These are phyloP conservation scores for Articulospora tetracladia DNA, from an alignment of 495 filamentous ascomycete species.

Conservation along the genomic window DNA sequence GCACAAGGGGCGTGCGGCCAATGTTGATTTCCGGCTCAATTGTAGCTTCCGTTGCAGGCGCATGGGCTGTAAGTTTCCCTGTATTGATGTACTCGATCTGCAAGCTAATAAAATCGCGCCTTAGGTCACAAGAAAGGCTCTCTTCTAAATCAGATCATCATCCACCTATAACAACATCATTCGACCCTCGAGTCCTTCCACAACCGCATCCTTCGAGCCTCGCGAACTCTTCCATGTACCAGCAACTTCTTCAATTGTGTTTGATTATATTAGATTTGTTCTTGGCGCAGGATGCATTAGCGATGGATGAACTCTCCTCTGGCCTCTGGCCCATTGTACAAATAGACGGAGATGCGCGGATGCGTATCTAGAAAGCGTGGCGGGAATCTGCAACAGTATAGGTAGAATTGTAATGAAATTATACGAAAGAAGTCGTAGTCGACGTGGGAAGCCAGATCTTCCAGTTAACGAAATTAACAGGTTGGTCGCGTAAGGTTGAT, in stretches of 20 bases:
- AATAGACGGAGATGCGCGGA: constrained; percentile 19
- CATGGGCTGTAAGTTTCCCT: constrained; percentile 72
- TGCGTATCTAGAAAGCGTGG: constrained; percentile 19
- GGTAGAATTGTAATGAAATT: constrained; percentile 11
- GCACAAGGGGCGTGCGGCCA: constrained; percentile 79
- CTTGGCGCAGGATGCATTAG: constrained; percentile 24
- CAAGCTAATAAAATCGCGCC: constrained; percentile 32
- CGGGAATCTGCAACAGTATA: constrained; percentile 5
- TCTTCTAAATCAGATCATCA: constrained; percentile 38
- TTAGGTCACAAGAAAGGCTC: constrained; percentile 54
- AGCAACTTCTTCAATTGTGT: constrained; percentile 17
- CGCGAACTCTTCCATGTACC: constrained; percentile 20
- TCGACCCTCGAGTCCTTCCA: not conserved
- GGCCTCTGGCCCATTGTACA: constrained; percentile 20
- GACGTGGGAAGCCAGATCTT: not conserved
- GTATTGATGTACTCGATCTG: constrained; percentile 3
- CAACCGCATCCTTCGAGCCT: not conserved
- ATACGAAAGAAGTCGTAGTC: constrained; percentile 1
- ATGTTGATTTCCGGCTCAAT: constrained; percentile 92
- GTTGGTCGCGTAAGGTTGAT: too few species aligned
- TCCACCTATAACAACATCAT: not conserved
- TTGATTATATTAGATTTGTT: constrained; percentile 24
- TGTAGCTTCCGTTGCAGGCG: constrained; percentile 77
- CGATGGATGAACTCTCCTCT: constrained; percentile 30
- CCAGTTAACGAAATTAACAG: not conserved